phyloP scores from a whole-genome alignment of 2,329 filamentous ascomycete species.

The Dactylellina drechsleri region DNA sequence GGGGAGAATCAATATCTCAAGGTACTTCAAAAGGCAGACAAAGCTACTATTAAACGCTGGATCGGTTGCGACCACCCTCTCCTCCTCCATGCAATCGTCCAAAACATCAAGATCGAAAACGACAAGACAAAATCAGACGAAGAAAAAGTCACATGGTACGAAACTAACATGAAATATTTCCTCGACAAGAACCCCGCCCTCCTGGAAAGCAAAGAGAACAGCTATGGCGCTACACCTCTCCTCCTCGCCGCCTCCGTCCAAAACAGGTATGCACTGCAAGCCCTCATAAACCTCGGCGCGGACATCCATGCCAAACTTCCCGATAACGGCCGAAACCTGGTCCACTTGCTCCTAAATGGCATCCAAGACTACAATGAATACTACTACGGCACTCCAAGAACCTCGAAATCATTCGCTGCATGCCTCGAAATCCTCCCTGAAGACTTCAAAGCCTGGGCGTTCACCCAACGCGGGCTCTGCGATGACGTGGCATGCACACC shows the following conservation, averaged over 20 bases:
- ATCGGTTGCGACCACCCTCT: conserved; percentile 55
- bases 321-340: conserved; percentile 71
- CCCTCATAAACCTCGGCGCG: conserved; percentile 73
- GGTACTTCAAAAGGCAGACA: conserved; percentile 49
- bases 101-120: conserved; percentile 55
- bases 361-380: conserved; percentile 59
- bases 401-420: conserved; percentile 60
- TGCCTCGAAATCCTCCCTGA: conserved; percentile 71
- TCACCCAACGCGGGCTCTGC: conserved; percentile 69
- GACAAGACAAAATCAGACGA: conserved; percentile 45
- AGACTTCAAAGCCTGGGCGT: conserved; percentile 64
- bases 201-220: conserved; percentile 70
- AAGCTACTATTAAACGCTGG: conserved; percentile 54
- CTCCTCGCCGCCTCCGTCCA: conserved; percentile 72
- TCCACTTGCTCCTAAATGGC: conserved; percentile 69
- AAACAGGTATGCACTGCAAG: conserved; percentile 68
- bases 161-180: conserved; percentile 69
- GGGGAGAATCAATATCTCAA: conserved; percentile 42
- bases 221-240: conserved; percentile 73
- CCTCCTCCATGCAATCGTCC: conserved; percentile 57
- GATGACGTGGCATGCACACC: conserved; percentile 66
- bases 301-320: conserved; percentile 73
- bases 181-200: conserved; percentile 70
- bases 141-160: conserved; percentile 53
- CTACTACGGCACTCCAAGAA: not conserved